Base-by-base conservation (phyloP, 805 yeast genomes). In the Saccharomycopsis schoenii region DNA sequence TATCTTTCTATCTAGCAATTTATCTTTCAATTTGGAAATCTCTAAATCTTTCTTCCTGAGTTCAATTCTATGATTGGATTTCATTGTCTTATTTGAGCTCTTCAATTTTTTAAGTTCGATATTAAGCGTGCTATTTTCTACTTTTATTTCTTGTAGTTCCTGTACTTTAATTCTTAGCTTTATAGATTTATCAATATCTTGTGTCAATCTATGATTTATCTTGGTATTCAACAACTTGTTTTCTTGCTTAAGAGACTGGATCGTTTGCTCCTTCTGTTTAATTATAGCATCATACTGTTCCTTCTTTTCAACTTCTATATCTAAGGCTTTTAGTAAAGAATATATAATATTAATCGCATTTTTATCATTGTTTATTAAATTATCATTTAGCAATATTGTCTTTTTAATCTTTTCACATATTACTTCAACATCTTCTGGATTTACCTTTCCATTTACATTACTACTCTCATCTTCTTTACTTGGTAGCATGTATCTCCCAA, bases 41-140 rank as follows among this genome's bases (percentile, higher is more conserved):
- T 62, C 65, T 34, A 60, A 19, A 36, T 62, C 65, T 42, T 57
- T 59, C 40, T 42, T 58, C 36, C 65, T 41, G 4, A 62, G 47
- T n/a, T 62, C 65, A 14, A 55, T 50, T 37, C 55, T 34, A 55
- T 58, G 56, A 41, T 55, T 40, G 19, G 25, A 14, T 14, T 51
- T 58, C 34, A 60, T 36, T 9, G 55, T 41, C 25, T 58, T 54
- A 15, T 40, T 57, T 17, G 47, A 14, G 19, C 41, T 58, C 47
- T 55, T 24, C 21, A 58, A 34, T 47, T 52, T 55, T n/a, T 25
- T 24, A 42, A 40, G 34, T 17, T 43, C 39, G 4, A 37, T 15
- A 24, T 39, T 40, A 6, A 56, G 24, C 4, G 42, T 29, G 9
- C 37, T 42, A 41, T 17, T 42, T 21, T 39, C 50, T 9, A 39